phyloP scores from a whole-genome alignment of 169 alveolate genomes.

The Cytauxzoon felis region DNA sequence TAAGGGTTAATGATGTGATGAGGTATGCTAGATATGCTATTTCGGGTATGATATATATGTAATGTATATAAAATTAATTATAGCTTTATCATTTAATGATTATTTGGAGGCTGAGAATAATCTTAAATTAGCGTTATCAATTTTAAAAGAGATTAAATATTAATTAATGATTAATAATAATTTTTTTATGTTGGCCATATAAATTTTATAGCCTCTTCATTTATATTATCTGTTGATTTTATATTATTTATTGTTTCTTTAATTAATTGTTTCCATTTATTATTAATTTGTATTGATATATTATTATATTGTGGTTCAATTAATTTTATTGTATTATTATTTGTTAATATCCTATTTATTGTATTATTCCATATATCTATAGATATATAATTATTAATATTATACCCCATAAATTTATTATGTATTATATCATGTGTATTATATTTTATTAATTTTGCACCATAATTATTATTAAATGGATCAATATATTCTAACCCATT shows the following conservation, averaged over 20 bases:
- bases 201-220: conserved; percentile 20
- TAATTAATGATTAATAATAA: background rate
- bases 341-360: background rate
- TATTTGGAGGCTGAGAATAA: background rate
- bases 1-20: background rate
- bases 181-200: conserved; percentile 25
- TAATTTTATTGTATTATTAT: background rate
- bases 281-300: conserved; percentile 18
- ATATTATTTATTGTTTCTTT: conserved; percentile 2
- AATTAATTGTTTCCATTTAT: conserved; percentile 21
- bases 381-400: background rate
- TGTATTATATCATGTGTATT: no score
- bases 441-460: no score
- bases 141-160: background rate
- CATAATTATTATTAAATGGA: no score
- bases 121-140: background rate
- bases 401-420: no score
- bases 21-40: background rate
- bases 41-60: background rate
- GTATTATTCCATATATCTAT: conserved; percentile 18
- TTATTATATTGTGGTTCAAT: conserved; percentile 22
- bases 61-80: background rate
- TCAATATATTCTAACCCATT: no score
- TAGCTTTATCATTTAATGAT: conserved; percentile 8
- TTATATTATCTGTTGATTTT: background rate